Percentiles rank a stretch among this genome's conserved stretches.
phyloP scores from a whole-genome alignment of 371 early-diverging fungal species.

The Mortierella sp. region DNA sequence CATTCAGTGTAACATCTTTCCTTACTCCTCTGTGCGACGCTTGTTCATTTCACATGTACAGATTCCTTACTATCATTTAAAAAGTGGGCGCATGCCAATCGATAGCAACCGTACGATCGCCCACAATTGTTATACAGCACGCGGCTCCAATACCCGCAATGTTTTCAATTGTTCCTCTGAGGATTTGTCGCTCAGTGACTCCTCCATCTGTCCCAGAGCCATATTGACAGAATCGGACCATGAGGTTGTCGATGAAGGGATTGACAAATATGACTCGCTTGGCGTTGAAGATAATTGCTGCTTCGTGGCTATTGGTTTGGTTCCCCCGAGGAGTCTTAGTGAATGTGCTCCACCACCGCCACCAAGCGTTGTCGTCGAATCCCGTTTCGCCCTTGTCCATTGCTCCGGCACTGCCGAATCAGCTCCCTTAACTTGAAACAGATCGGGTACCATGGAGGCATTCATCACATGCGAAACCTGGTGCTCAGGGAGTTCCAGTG shows the following conservation, averaged over 20 bases:
- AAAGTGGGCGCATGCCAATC: too few relatives aligned
- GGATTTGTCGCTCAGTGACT: background rate
- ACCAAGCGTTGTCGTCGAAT: slow-evolving; percentile 17
- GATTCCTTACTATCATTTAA: too few relatives aligned
- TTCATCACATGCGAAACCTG: slow-evolving; percentile 34
- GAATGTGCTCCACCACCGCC: slow-evolving; percentile 19
- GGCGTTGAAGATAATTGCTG: too few relatives aligned
- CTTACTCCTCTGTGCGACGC: too few relatives aligned
- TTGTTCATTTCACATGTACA: too few relatives aligned
- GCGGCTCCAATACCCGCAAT: background rate
- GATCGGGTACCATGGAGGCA: slow-evolving; percentile 26
- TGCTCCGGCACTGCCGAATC: background rate
- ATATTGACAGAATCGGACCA: slow-evolving; percentile 23
- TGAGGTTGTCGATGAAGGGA: slow-evolving; percentile 3
- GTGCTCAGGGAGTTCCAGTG: slow-evolving; percentile 38
- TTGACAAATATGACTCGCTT: too few relatives aligned
- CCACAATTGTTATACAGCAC: slow-evolving; percentile 4
- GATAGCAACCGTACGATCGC: too few relatives aligned
- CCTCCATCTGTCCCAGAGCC: slow-evolving; percentile 6
- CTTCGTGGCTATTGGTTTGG: too few relatives aligned
- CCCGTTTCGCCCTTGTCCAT: slow-evolving; percentile 13
- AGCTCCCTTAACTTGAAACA: slow-evolving; percentile 31
- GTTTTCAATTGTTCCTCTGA: background rate
- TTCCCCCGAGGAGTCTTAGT: slow-evolving; percentile 25
- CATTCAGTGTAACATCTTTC: background rate